Evolutionary conservation across 768 basidiomycete genomes (phyloP), one percentile per base, ranked within the genome.

Genomic region (Hirschioporus abietinus): DNA sequence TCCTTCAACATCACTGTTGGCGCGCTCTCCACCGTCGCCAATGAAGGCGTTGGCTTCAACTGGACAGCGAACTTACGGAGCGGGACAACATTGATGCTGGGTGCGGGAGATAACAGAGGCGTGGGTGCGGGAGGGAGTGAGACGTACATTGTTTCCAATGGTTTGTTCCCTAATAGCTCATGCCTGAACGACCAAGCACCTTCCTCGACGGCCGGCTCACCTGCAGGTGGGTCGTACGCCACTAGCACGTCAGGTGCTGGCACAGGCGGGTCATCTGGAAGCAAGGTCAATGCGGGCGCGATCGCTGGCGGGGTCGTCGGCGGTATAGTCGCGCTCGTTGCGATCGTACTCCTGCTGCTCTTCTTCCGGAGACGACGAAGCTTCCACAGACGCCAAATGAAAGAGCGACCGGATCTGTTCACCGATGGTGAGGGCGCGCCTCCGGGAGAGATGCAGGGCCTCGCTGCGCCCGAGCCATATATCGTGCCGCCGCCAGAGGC

Each of bases 171-270:
- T 69, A 78, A 84, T 67, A 78, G 73, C 60, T 82, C 78, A 1
- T 94, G 92, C 71, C 73, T 93, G 61, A 84, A 79, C 58, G 73
- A 76, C 59, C 75, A 69, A 17, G 92, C 90, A 63, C 92, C 92
- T 0, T 91, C 88, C 63, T 92, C 92, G 4, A 94, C 92, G 1
- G 83, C 89, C 10, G 91, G 90, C 1, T 80, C 78, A 65, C 90
- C 92, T 7, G 92, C 92, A 24, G 92, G 92, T 42, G 91, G 90
- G 0, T 79, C 79, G 42, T 90, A 89, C 72, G 84, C 88, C 0
- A 92, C 90, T 0, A 81, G 80, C 62, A 75, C 80, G 23, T 77
- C 74, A 58, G 80, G 81, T 7, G 71, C 77, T 12, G 72, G 74
- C 25, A 78, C 76, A 2, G 70, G 67, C 10, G 35, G 60, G 60